phyloP scores from a whole-genome alignment of 345 rosid species.

The Acer campestre region DNA sequence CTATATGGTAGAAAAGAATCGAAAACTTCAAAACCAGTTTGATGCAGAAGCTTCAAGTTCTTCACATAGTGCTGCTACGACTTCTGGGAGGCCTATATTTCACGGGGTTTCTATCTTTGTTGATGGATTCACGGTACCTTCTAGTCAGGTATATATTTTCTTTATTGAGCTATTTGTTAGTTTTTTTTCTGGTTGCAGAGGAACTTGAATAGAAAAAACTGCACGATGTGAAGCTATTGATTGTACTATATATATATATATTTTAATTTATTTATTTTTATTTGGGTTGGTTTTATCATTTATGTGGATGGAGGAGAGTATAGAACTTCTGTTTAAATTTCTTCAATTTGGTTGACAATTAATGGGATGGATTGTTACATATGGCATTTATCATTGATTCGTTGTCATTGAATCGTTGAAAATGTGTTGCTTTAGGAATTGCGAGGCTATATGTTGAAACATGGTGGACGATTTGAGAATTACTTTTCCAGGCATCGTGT shows the following conservation, averaged over 20 bases:
- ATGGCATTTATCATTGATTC: not conserved
- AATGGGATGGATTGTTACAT: not conserved
- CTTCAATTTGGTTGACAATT: not conserved
- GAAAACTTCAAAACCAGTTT: constrained; percentile 79
- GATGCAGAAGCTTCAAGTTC: constrained; percentile 60
- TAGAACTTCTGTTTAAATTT: not conserved
- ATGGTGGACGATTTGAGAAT: constrained; percentile 82
- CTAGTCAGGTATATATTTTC: constrained; percentile 70
- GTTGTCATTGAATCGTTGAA: not conserved
- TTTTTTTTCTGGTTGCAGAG: not conserved
- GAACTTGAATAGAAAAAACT: not conserved
- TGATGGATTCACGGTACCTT: constrained; percentile 90
- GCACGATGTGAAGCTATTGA: not conserved
- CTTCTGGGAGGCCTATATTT: constrained; percentile 58
- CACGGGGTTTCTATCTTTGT: constrained; percentile 89
- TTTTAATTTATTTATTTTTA: not conserved
- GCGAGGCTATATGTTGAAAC: constrained; percentile 67
- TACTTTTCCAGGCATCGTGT: constrained; percentile 83
- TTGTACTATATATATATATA: not conserved
- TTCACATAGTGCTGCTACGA: constrained; percentile 36
- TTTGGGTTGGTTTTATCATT: constrained; percentile 1
- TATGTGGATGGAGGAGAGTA: not conserved
- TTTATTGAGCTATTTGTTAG: not conserved
- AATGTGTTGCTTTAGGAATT: constrained; percentile 56
- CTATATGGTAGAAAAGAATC: constrained; percentile 81